Base-by-base conservation (phyloP, 2,329 filamentous ascomycete species). In the Phyllosticta citrichinensis region DNA sequence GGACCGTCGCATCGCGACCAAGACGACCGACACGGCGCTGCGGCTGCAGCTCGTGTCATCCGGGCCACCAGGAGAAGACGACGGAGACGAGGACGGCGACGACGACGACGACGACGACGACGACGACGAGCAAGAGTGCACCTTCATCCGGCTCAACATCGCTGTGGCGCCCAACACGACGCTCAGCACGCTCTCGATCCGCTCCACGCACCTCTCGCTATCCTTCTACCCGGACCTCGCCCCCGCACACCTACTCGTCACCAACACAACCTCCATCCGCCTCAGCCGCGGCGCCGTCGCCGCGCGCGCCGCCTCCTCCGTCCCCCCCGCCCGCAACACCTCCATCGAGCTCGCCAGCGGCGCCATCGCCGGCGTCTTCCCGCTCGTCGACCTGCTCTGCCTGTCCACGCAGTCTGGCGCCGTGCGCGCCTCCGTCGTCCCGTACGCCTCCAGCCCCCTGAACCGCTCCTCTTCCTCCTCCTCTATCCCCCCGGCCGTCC, bases 381-480 rank as follows among this genome's bases (percentile, higher is more conserved):
- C 58, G 0, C 58, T 60, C 25, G 47, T 61, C 19, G 58, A 61
- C 54, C 47, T 61, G 24, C 58, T 61, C 4, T 14, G 17, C n/a
- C 17, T 47, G 40, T 1, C 17, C 17, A 47, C 40, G 14, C 14
- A 17, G 40, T 47, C 40, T 1, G 40, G 40, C 40, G 14, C 14
- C 40, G n/a, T 47, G 12, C 12, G 8, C 12, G 40, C n/a, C 4
- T 17, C 17, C 2, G 40, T 47, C 14, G 40, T 47, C 12, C 40
- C 40, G 17, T n/a, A 47, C 8, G 14, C 40, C 2, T 47, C 40
- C 17, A n/a, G 12, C 4, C 40, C 40, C n/a, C n/a, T 47, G 5
- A 17, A n/a, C 6, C 12, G 9, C 12, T 40, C 35, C 17, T 14
- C 35, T 14, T 40, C 35, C 12, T 40, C 35, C 8, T n/a, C 14